A percentile compares a stretch with the other conserved stretches of the same genome.
Conservation (phyloP, 805 yeast genomes). For the Schwanniomyces vanrijiae region DNA sequence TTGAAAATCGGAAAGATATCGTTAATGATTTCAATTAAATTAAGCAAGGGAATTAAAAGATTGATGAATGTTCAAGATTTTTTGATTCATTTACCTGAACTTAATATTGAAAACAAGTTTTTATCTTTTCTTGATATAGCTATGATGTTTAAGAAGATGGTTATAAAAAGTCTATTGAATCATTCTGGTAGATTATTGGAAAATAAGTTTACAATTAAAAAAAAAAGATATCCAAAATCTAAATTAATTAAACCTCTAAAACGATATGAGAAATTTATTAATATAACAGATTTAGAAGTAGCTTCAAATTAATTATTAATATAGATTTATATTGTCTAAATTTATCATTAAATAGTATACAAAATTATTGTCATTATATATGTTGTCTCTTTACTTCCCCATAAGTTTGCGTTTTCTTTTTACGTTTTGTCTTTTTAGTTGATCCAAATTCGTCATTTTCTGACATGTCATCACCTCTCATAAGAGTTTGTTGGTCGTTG, state of each 20-base stretch:
- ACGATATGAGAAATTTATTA: constrained; percentile 21
- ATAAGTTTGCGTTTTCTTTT: constrained; percentile 32
- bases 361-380: constrained; percentile 11
- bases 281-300: constrained; percentile 19
- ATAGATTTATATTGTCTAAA: background rate
- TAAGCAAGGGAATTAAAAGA: constrained; percentile 32
- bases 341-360: background rate
- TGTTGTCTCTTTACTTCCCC: constrained; percentile 40
- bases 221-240: constrained; percentile 7
- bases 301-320: background rate
- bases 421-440: constrained; percentile 30
- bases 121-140: constrained; percentile 38
- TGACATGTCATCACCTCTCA: constrained; percentile 41
- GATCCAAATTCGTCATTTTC: constrained; percentile 37
- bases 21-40: constrained; percentile 34
- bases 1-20: constrained; percentile 38
- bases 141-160: constrained; percentile 28
- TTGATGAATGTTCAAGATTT: constrained; percentile 40
- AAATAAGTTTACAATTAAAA: constrained; percentile 28
- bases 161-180: constrained; percentile 30
- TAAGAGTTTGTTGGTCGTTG: constrained; percentile 44
- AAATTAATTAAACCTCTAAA: constrained; percentile 21
- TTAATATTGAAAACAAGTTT: constrained; percentile 27
- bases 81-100: constrained; percentile 31
- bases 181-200: constrained; percentile 36